A percentile compares a stretch with the other conserved stretches of the same genome.
phyloP scores from a whole-genome alignment of 2,329 filamentous ascomycete genomes.

The Talaromyces verruculosus region DNA sequence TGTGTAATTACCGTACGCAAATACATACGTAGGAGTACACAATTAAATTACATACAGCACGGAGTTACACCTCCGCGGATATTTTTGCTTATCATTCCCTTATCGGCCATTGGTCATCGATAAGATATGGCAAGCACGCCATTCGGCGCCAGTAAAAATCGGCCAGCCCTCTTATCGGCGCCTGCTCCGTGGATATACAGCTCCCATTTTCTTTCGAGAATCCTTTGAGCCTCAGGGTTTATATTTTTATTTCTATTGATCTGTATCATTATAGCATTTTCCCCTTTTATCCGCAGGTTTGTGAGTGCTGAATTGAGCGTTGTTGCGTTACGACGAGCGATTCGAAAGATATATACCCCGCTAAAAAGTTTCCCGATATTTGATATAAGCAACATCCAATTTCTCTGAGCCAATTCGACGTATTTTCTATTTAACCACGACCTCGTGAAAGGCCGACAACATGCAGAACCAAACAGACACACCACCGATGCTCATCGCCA shows the following conservation, averaged over 20 bases:
- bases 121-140: constrained; percentile 11
- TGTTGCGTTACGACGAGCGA: background rate
- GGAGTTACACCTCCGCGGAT: constrained; percentile 8
- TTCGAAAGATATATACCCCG: background rate
- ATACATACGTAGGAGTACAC: background rate
- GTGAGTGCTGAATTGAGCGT: background rate
- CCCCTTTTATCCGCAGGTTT: background rate
- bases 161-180: background rate
- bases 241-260: background rate
- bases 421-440: background rate
- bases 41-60: background rate
- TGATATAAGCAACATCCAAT: background rate
- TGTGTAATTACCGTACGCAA: background rate
- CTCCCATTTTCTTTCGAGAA: background rate
- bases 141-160: constrained; percentile 7
- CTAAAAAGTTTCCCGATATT: background rate
- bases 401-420: background rate
- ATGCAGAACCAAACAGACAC: background rate
- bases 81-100: background rate
- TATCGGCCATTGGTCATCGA: background rate
- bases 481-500: constrained; percentile 41
- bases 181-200: background rate
- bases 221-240: background rate
- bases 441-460: background rate
- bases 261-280: background rate